Percentiles rank a stretch among this genome's conserved stretches.
phyloP scores from a whole-genome alignment of 2,329 filamentous ascomycete genomes.

The Neofusicoccum cordaticola region DNA sequence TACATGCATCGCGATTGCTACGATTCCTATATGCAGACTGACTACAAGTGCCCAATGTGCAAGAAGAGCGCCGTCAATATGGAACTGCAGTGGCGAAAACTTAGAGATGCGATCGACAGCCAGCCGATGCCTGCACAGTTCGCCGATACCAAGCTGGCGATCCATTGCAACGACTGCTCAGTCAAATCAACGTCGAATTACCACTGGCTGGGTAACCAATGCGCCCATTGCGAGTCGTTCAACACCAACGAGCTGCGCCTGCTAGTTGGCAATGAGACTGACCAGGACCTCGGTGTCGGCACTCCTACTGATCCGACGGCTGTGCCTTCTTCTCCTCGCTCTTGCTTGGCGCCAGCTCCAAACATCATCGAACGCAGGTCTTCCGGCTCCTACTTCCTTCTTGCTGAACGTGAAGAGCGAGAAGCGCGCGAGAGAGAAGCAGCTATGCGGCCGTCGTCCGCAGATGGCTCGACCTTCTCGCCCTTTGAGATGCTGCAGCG shows the following conservation, averaged over 20 bases:
- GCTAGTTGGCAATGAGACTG: conserved; percentile 38
- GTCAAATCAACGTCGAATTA: conserved; percentile 82
- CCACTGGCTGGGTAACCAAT: conserved; percentile 94
- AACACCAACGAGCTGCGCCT: conserved; percentile 51
- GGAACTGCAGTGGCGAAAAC: conserved; percentile 88
- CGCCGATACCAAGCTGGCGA: conserved; percentile 71
- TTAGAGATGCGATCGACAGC: conserved; percentile 79
- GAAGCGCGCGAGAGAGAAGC: conserved; percentile 19
- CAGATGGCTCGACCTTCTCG: conserved; percentile 38
- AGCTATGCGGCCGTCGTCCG: conserved; percentile 17
- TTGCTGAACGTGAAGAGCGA: conserved; percentile 22
- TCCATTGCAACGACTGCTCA: conserved; percentile 93
- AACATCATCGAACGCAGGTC: conserved; percentile 5
- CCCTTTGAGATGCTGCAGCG: conserved; percentile 48
- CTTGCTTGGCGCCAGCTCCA: not conserved
- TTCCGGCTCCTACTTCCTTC: conserved; percentile 21
- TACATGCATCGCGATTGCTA: conserved; percentile 92
- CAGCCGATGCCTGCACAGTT: conserved; percentile 93
- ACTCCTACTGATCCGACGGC: not conserved
- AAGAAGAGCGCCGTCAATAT: conserved; percentile 97
- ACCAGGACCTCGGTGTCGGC: conserved; percentile 20
- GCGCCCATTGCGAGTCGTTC: conserved; percentile 58
- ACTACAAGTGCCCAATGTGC: conserved; percentile 96
- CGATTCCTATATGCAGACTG: conserved; percentile 79
- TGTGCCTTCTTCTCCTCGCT: not conserved